Evolutionary conservation across 1,284 basidiomycete species (phyloP), one percentile per base, ranked within the genome.

Genomic region (Austroboletus olivaceoglutinosus): DNA sequence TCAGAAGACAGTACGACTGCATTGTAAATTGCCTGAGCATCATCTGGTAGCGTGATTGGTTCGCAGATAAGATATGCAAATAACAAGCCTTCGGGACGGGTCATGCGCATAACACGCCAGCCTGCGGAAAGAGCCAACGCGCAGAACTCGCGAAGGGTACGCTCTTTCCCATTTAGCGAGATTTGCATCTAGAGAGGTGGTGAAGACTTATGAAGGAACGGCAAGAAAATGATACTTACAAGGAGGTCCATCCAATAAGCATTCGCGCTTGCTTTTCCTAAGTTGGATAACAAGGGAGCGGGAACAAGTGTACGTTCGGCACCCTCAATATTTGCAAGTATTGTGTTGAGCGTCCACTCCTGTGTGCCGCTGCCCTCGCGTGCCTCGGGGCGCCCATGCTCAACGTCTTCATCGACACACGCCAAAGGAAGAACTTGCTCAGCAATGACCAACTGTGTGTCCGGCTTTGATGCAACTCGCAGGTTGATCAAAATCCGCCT

Each of bases 191-290:
- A 48, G 45, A 27, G 39, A 30, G 7, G 25, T 22, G 13, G 15
- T 62, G 46, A 48, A 45, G 45, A 40, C n/a, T 1, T 15, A 23
- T 12, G 47, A 29, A n/a, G 15, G 9, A 19, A 37, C 1, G 4
- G 2, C 4, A 39, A 30, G 15, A 29, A 45, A 31, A 15, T 12
- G 13, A 2, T n/a, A 21, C 77, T 48, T 59, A 86, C 86, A 33
- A 83, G 81, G 58, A 89, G 64, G 60, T 89, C 86, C 75, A 87
- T 78, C 78, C 80, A 86, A 62, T 86, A 89, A 8, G 78, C 84
- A 57, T 81, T 83, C 8, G 84, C 77, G 56, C 77, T 86, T 11
- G 85, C 85, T 59, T 83, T 85, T 1, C 86, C 86, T 4, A 86
- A 67, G 59, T 89, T 89, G 16, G 86, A 73, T 27, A 88, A 72